phyloP scores from a whole-genome alignment of 768 basidiomycete genomes.

The Ramaria sp. region DNA sequence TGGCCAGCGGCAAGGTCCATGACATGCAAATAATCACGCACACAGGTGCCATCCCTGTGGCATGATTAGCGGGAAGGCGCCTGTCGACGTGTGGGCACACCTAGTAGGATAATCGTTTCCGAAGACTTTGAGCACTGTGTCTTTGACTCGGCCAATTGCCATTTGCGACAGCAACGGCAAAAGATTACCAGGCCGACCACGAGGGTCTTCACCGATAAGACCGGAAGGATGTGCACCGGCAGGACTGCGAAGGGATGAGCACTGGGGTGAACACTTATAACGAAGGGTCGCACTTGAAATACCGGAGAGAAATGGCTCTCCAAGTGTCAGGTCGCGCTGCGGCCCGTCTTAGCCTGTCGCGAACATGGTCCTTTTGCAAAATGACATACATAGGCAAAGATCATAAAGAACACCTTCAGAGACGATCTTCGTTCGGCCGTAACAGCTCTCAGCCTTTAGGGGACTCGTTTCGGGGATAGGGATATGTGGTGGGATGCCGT shows the following conservation, averaged over 20 bases:
- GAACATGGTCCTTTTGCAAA: not conserved
- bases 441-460: constrained; percentile 81
- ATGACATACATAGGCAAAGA: constrained; percentile 58
- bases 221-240: constrained; percentile 98
- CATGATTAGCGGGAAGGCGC: constrained; percentile 2
- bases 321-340: constrained; percentile 61
- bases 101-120: constrained; percentile 95
- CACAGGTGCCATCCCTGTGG: constrained; percentile 85
- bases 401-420: constrained; percentile 84
- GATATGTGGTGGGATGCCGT: constrained; percentile 84
- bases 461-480: constrained; percentile 92
- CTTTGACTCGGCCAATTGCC: constrained; percentile 79
- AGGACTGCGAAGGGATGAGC: constrained; percentile 42
- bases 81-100: constrained; percentile 30
- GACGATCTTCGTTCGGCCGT: constrained; percentile 96
- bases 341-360: not conserved
- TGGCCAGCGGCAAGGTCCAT: constrained; percentile 95
- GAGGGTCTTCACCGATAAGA: constrained; percentile 91
- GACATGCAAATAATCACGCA: constrained; percentile 91
- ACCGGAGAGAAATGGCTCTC: constrained; percentile 81
- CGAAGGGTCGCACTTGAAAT: constrained; percentile 78
- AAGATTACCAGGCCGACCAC: constrained; percentile 89
- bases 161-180: constrained; percentile 90
- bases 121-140: constrained; percentile 63
- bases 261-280: not conserved